phyloP scores from a whole-genome alignment of 2,329 filamentous ascomycete species.

The Nothopassalora personata region DNA sequence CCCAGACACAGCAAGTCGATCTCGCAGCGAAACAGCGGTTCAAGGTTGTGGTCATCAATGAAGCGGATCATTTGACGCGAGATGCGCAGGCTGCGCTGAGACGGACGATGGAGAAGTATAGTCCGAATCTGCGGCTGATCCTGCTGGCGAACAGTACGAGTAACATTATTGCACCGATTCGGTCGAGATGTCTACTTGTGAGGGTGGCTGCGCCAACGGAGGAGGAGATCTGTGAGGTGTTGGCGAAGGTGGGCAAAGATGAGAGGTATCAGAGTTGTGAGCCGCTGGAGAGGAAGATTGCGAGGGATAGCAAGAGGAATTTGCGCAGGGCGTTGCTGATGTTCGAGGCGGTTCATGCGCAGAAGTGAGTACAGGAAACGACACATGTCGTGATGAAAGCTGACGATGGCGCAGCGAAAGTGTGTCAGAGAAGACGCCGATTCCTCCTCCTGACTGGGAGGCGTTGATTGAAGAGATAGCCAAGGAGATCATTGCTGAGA shows the following conservation, averaged over 20 bases:
- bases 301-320: constrained; percentile 85
- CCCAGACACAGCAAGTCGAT: constrained; percentile 98
- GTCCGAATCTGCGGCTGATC: constrained; percentile 86
- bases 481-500: constrained; percentile 88
- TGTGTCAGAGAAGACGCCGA: constrained; percentile 77
- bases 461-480: constrained; percentile 82
- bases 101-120: constrained; percentile 99
- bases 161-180: constrained; percentile 98
- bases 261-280: constrained; percentile 77
- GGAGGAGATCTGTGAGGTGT: constrained; percentile 72
- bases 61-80: constrained; percentile 87
- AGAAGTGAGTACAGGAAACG: constrained; percentile 62
- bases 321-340: constrained; percentile 84
- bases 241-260: constrained; percentile 65
- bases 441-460: constrained; percentile 96
- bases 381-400: not conserved
- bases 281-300: constrained; percentile 76
- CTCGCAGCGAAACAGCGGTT: constrained; percentile 83
- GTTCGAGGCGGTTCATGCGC: constrained; percentile 94
- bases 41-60: constrained; percentile 99
- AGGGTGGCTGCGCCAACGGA: constrained; percentile 85
- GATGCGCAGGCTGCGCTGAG: constrained; percentile 94
- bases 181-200: constrained; percentile 84
- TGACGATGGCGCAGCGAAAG: constrained; percentile 61
- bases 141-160: constrained; percentile 92